Percentiles rank a stretch among this genome's conserved stretches.
These are phyloP conservation scores for Fusarium secorum DNA, from an alignment of 2,329 filamentous ascomycete species.

Conservation along the genomic window DNA sequence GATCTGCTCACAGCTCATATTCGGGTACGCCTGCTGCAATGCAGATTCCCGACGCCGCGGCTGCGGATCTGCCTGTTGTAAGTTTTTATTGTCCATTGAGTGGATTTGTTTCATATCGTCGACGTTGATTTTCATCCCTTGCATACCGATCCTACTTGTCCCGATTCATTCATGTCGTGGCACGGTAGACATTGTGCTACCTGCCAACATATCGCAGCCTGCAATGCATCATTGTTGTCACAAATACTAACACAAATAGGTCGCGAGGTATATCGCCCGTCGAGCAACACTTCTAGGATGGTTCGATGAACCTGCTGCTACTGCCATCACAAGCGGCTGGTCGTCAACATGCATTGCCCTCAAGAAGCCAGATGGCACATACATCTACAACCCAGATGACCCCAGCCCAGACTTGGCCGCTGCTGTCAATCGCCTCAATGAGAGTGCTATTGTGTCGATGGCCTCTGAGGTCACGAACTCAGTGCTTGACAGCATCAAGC, in stretches of 20 bases:
- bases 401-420: constrained; percentile 32
- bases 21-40: constrained; percentile 36
- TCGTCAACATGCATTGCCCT: constrained; percentile 39
- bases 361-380: constrained; percentile 33
- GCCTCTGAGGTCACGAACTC: constrained; percentile 34
- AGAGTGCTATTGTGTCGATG: constrained; percentile 38
- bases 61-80: constrained; percentile 28
- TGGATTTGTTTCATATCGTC: background rate
- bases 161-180: background rate
- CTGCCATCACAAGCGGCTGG: constrained; percentile 37
- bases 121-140: background rate
- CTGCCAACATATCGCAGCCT: background rate
- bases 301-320: constrained; percentile 38
- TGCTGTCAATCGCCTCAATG: constrained; percentile 33
- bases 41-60: constrained; percentile 24
- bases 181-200: background rate
- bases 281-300: constrained; percentile 40
- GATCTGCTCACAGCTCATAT: constrained; percentile 34
- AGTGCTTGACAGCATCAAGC: constrained; percentile 35
- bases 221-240: background rate
- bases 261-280: constrained; percentile 40
- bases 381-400: constrained; percentile 35
- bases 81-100: constrained; percentile 5
- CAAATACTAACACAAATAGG: constrained; percentile 19
- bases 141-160: background rate